Base-by-base conservation (phyloP, 2,329 filamentous ascomycete species). In the Colletotrichum higginsianum region DNA sequence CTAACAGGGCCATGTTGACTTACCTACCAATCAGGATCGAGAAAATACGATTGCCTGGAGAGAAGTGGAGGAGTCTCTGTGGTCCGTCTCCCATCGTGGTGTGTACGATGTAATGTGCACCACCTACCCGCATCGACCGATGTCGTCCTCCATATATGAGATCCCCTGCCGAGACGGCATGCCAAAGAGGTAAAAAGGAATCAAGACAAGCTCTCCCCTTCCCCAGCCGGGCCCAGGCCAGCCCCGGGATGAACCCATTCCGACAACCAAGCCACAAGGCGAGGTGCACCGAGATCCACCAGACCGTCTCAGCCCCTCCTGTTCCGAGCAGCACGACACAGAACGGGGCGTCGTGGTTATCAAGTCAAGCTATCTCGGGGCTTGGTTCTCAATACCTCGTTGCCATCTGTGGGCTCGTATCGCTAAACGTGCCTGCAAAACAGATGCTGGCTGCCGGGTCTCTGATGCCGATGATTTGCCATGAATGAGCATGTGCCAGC, bases 21-120 rank as follows among this genome's bases (percentile, higher is more conserved):
- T 23, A 2, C 26, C 23, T 38, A 30, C 67, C 67, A 70, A 67
- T 58, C 67, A 61, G 13, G 12, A 49, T 16, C 30, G 12, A n/a
- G 55, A 57, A 64, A 70, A 70, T 70, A 44, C 56, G 63, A 61
- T 67, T 70, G 67, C 67, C 67, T 70, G 26, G 56, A 61, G 55
- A 42, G 18, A 44, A 58, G 64, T 58, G 55, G 62, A 18, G 49
- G 49, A 60, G 46, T 40, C 35, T 53, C 47, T 18, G 35, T 44
- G 46, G 35, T 11, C 35, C 35, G 35, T 38, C 35, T 38, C 35
- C 9, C 9, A 16, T 50, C 47, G 60, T 42, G 44, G n/a, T 18
- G 60, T 21, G 40, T n/a, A n/a, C n/a, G n/a, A n/a, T n/a, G n/a
- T 16, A 55, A n/a, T 38, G 18, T 26, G 11, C 30, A 18, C 35